Percentiles rank a stretch among this genome's conserved stretches.
phyloP scores from a whole-genome alignment of 495 filamentous ascomycete species.

The Ascodesmis nigricans region DNA sequence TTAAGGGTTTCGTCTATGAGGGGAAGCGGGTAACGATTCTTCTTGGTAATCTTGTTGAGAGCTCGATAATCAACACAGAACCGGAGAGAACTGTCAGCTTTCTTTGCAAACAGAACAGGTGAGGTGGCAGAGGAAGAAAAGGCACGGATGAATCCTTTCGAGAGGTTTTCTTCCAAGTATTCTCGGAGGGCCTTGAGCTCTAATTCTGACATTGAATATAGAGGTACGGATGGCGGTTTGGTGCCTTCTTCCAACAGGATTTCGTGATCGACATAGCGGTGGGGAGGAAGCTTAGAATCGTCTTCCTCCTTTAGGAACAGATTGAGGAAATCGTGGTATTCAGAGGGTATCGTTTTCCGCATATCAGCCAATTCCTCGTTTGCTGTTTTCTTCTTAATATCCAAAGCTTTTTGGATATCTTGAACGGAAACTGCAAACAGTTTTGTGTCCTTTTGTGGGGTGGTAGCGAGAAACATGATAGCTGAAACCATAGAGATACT shows the following conservation, averaged over 20 bases:
- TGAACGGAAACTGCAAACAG: too few species aligned
- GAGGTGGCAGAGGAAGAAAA: background rate
- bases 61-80: conserved; percentile 5
- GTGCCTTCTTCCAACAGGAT: background rate
- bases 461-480: too few species aligned
- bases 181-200: background rate
- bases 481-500: too few species aligned
- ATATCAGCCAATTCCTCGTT: too few species aligned
- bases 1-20: conserved; percentile 20
- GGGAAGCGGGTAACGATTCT: conserved; percentile 21
- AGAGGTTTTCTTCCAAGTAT: conserved; percentile 4
- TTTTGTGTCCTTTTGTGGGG: too few species aligned
- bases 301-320: too few species aligned
- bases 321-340: too few species aligned
- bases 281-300: too few species aligned
- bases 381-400: too few species aligned
- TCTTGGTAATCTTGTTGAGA: conserved; percentile 1
- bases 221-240: background rate
- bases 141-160: conserved; percentile 6
- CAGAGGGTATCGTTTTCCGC: too few species aligned
- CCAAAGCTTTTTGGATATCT: too few species aligned
- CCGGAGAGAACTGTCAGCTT: conserved; percentile 3
- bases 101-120: background rate
- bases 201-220: background rate
- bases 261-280: too few species aligned